These are phyloP conservation scores for Deuterostichococcus epilithicus DNA, from an alignment of 139 green algal species.

Conservation along the genomic window DNA sequence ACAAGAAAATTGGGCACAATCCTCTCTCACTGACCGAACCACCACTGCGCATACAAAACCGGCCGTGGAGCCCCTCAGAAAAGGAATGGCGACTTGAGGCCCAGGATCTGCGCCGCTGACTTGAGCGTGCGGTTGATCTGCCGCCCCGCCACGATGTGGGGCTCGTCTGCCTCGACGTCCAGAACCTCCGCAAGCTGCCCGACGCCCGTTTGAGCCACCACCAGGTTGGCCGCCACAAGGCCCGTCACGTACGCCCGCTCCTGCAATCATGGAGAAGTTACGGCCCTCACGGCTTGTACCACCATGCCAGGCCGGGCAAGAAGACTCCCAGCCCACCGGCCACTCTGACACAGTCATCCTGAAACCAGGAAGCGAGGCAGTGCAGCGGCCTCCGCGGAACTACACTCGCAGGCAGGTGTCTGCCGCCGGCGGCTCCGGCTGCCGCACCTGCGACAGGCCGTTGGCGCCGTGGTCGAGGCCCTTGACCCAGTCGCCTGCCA, in stretches of 20 bases:
- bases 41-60: too few relatives aligned
- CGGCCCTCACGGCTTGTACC: too few relatives aligned
- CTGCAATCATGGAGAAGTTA: constrained; percentile 27
- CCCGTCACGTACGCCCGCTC: constrained; percentile 83
- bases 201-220: constrained; percentile 41
- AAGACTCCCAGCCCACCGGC: too few relatives aligned
- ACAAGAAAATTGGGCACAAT: too few relatives aligned
- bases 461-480: constrained; percentile 74
- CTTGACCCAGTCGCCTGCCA: constrained; percentile 86
- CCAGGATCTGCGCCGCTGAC: constrained; percentile 17
- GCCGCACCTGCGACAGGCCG: constrained; percentile 59
- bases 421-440: neutral
- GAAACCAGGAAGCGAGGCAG: too few relatives aligned
- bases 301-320: too few relatives aligned
- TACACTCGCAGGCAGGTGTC: too few relatives aligned
- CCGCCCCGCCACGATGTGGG: constrained; percentile 66
- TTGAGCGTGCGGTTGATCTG: constrained; percentile 26
- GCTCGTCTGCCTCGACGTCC: constrained; percentile 67
- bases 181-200: constrained; percentile 38
- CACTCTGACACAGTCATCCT: too few relatives aligned
- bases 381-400: too few relatives aligned
- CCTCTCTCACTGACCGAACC: too few relatives aligned
- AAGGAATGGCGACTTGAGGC: constrained; percentile 26
- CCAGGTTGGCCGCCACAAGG: constrained; percentile 74
- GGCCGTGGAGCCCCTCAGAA: too few relatives aligned